Evolutionary conservation across 2,329 filamentous ascomycete genomes (phyloP), one percentile per base, ranked within the genome.

Genomic region (Fusarium sp.): DNA sequence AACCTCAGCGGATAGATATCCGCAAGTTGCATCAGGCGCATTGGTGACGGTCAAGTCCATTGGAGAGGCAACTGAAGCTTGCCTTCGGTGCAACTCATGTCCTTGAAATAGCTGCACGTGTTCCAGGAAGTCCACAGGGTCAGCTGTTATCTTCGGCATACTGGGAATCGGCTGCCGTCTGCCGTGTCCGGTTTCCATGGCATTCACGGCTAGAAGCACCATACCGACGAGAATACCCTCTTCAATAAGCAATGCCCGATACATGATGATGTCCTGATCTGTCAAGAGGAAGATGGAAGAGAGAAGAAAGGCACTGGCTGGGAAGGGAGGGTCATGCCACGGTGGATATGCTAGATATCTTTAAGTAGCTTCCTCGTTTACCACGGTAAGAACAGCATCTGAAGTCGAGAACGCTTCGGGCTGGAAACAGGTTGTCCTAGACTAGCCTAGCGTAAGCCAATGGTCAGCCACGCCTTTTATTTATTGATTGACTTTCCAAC

Each of bases 291-390:
- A 4, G 23, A 4, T 11, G 13, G 4, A 3, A 1, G 13, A 8
- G 13, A 18, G 3, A 13, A 7, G 0, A 36, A 6, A 12, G 4
- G 11, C 13, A 8, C 18, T 9, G 4, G 12, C 2, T 8, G 4
- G 6, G 6, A 6, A 8, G 3, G 6, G 1, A 8, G 2, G 7
- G 4, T n/a, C 12, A 15, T 4, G 4, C 3, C 1, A 13, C 1
- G 6, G 8, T 8, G 8, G 47, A 23, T 18, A 38, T 16, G 12
- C 13, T 8, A 3, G 2, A 26, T 18, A 15, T 2, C 6, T 3
- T 28, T 37, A 18, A 28, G n/a, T 46, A 15, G 20, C 12, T 4
- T 15, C 3, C 20, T 18, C 3, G 6, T 23, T 23, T 23, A 10
- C 10, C 8, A 18, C 12, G 3, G 11, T 6, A 18, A 10, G 8